Conservation (phyloP, 257 asterid species). For the Fraxinus anomala region DNA sequence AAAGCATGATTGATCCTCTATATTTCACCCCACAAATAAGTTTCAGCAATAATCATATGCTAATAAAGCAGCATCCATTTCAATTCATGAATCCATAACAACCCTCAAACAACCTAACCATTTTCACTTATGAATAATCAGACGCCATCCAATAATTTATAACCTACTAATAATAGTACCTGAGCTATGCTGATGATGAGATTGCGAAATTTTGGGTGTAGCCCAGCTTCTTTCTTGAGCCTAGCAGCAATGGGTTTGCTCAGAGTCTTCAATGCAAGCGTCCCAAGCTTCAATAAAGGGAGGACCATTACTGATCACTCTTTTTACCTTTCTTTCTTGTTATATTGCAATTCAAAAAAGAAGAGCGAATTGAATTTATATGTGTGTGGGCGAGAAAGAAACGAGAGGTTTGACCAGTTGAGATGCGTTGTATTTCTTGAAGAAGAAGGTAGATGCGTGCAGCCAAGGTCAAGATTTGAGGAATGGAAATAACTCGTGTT, state of each 20-base stretch:
- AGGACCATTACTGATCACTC: slow-evolving; percentile 56
- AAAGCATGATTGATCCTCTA: not conserved
- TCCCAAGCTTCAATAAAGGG: slow-evolving; percentile 87
- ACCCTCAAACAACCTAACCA: slow-evolving; percentile 14
- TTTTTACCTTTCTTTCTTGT: not conserved
- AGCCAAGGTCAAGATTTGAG: slow-evolving; percentile 8
- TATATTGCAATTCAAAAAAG: not conserved
- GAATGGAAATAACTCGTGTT: not conserved
- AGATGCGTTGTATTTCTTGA: slow-evolving; percentile 37
- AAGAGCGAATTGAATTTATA: not conserved
- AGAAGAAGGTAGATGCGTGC: slow-evolving; percentile 38
- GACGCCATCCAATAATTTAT: not conserved
- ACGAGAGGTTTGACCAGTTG: slow-evolving; percentile 33
- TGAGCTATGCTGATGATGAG: slow-evolving; percentile 78
- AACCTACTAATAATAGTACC: slow-evolving; percentile 39
- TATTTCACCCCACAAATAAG: not conserved
- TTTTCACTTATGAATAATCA: not conserved
- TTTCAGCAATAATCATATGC: not conserved
- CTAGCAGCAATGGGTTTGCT: slow-evolving; percentile 88
- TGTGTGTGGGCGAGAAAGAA: slow-evolving; percentile 8
- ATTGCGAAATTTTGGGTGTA: slow-evolving; percentile 75
- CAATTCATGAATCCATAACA: not conserved
- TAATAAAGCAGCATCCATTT: not conserved
- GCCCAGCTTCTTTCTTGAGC: slow-evolving; percentile 78
- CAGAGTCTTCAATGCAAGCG: slow-evolving; percentile 84